Evolutionary conservation across 2,329 filamentous ascomycete genomes (phyloP), one percentile per base, ranked within the genome.

Genomic region (Leptodontidium sp.): DNA sequence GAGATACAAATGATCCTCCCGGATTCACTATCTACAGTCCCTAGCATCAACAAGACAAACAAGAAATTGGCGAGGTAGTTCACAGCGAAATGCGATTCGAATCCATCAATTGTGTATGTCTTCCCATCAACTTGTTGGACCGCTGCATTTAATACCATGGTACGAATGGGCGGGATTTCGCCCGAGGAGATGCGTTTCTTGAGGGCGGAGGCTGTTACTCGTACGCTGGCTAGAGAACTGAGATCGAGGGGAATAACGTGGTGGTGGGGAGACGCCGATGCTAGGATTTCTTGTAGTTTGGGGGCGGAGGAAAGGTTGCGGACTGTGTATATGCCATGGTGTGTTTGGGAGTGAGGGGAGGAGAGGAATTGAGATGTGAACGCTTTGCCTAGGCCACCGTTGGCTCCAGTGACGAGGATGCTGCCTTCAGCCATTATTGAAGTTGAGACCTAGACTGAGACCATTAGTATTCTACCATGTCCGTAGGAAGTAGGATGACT

Each of bases 331-430:
- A 40, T 50, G 47, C 21, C 47, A 17, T 50, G 47, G 21, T 50
- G 21, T 50, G 7, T 50, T 14, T 50, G 6, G 17, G 17, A n/a
- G 47, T 50, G 21, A 32, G 47, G 15, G 5, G 47, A 50, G 15
- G 15, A n/a, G 47, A 21, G 15, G 14, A 50, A 50, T 50, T 50
- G 21, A 4, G 47, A 50, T 15, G n/a, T 38, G n/a, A 21, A 64
- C 5, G 50, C 62, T 4, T 26, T 64, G 9, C 62, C 50, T 35
- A 57, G 50, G 35, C 62, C 53, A 21, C 38, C 17, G 26, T 50
- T 65, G 14, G 49, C 55, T 4, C 40, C n/a, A n/a, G 45, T 61
- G 45, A 61, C 40, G 38, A 65, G n/a, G 17, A 59, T 24, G 21
- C 64, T 59, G 3, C 53, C 32, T 58, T 50, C 15, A 4, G 55